These are phyloP conservation scores for Solanum virginianum DNA, from an alignment of 257 asterid genomes.

Conservation along the genomic window DNA sequence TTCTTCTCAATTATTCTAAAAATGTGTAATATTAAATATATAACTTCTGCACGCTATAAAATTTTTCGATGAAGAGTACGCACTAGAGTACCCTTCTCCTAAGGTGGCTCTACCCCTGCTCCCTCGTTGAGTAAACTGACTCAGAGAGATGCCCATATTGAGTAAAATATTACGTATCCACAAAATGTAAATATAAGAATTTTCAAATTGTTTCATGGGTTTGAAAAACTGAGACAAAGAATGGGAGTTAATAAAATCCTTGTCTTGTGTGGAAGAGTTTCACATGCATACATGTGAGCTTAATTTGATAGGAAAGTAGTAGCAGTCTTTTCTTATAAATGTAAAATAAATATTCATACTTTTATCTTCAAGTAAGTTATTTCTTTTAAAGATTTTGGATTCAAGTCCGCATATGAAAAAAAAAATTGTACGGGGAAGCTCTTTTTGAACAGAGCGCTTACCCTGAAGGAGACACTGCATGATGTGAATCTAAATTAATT, in stretches of 20 bases:
- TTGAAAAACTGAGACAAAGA: background rate
- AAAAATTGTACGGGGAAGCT: too few species aligned
- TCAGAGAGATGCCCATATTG: background rate
- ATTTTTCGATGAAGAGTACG: too few species aligned
- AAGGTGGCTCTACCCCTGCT: too few species aligned
- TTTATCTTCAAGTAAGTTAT: background rate
- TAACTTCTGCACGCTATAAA: too few species aligned
- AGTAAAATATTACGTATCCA: background rate
- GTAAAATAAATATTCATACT: background rate
- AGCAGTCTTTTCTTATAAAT: background rate
- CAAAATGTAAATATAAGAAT: background rate
- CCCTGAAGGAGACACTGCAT: too few species aligned
- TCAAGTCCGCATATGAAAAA: too few species aligned
- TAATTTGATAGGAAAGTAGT: background rate
- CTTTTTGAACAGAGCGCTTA: too few species aligned
- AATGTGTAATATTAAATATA: too few species aligned
- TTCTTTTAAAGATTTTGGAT: rapidly evolving
- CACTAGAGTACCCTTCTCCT: too few species aligned
- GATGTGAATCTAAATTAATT: too few species aligned
- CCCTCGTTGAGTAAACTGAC: background rate
- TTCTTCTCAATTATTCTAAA: too few species aligned
- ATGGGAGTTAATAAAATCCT: background rate
- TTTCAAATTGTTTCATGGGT: background rate
- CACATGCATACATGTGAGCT: constrained; percentile 25
- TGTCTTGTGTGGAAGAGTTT: background rate